These are phyloP conservation scores for Candida sonorensis DNA, from an alignment of 805 yeast genomes.

Conservation along the genomic window DNA sequence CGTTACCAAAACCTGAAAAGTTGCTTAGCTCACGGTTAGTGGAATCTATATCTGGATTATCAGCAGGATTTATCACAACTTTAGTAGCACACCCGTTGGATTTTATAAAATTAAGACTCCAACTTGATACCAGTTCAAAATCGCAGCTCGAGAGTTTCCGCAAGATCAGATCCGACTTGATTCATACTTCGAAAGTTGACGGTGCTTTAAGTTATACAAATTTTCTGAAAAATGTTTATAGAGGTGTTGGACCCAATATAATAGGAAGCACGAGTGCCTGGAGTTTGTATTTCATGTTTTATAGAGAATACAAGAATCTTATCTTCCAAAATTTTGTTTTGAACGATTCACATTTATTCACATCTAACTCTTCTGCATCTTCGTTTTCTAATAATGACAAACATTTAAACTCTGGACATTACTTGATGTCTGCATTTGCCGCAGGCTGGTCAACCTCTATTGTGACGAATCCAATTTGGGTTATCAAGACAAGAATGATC, in stretches of 20 bases:
- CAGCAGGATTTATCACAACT: constrained; percentile 80
- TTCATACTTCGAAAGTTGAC: constrained; percentile 6
- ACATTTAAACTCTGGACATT: constrained; percentile 35
- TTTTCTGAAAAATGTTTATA: constrained; percentile 36
- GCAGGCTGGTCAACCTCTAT: constrained; percentile 77
- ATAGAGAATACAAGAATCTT: constrained; percentile 49
- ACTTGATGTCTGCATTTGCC: constrained; percentile 47
- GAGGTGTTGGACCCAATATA: constrained; percentile 77
- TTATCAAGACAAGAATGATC: constrained; percentile 81
- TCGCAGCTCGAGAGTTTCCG: constrained; percentile 24
- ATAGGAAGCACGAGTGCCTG: constrained; percentile 84
- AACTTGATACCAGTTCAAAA: constrained; percentile 40
- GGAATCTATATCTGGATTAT: constrained; percentile 64
- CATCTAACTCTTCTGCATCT: neutral
- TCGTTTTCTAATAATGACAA: constrained; percentile 21
- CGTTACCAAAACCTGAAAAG: too few species aligned
- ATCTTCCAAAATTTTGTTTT: constrained; percentile 1
- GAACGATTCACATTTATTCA: too few species aligned
- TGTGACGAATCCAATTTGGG: constrained; percentile 93
- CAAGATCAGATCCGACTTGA: constrained; percentile 16
- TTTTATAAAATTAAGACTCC: constrained; percentile 75
- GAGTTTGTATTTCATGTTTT: constrained; percentile 80
- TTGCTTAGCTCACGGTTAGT: too few species aligned
- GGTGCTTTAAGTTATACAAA: constrained; percentile 5
- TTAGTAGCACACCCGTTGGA: constrained; percentile 85